Evolutionary conservation across 352 stramenopile species (phyloP), one percentile per base, ranked within the genome.

Genomic region (Phytopythium montanum): DNA sequence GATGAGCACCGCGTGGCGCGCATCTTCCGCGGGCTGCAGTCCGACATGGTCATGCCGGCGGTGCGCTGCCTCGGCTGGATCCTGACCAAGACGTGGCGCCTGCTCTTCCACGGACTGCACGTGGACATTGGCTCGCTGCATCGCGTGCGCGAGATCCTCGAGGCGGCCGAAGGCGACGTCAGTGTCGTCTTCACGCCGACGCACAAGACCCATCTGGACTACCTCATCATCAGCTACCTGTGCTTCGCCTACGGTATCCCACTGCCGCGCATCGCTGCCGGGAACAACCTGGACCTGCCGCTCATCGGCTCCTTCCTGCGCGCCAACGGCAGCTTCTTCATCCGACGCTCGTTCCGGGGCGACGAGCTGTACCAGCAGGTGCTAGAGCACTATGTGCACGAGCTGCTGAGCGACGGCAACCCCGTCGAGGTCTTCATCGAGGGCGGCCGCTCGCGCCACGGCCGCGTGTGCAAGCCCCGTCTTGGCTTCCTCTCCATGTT

Each of bases 401-500:
- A 94, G 54, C 58, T 96, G 14, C 59, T 96, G 41, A 55, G 66
- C 36, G 84, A 94, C 62, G 87, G 88, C 7, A 90, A 92, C 45
- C 83, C 86, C 9, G 65, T 97, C 10, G 89, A 96, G 68, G 83
- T 96, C 54, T 97, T 97, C 60, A 76, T 96, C 21, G 89, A 97
- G 64, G 89, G 89, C 42, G 88, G 88, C 0, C 82, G 89, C 21
- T 95, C 78, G 29, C 86, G 88, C 41, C 79, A 94, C 52, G 89
- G 89, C 12, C 79, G 81, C 25, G 79, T 92, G 12, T 81, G 79
- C 57, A 89, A 89, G 52, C 84, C 79, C 23, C 79, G 81, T 5
- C 65, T 90, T 23, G 81, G 81, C 7, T 90, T 93, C 31, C 71
- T 91, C 52, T 79, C 72, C 14, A 89, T 93, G 80, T 90, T 91